Conservation (phyloP, 371 early-diverging fungal species). For the Synchytrium microbalum region DNA sequence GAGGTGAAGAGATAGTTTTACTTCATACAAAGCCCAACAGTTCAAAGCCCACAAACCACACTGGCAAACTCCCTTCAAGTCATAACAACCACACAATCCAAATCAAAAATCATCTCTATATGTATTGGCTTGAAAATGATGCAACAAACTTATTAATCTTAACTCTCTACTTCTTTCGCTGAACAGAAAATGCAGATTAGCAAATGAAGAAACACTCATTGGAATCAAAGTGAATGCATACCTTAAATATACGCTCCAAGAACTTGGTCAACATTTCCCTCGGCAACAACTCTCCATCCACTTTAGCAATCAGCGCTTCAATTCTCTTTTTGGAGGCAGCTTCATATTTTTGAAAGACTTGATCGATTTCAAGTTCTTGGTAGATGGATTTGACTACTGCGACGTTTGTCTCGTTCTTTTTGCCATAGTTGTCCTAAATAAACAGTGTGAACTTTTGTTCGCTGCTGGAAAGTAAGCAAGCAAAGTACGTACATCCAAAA, state of each 20-base stretch:
- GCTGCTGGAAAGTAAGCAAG: not conserved
- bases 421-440: constrained; percentile 73
- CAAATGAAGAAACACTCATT: too few relatives aligned
- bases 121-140: too few relatives aligned
- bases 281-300: constrained; percentile 64
- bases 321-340: constrained; percentile 68
- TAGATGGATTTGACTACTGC: constrained; percentile 76
- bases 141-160: too few relatives aligned
- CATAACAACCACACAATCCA: too few relatives aligned
- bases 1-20: too few relatives aligned
- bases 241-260: constrained; percentile 85
- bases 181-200: too few relatives aligned
- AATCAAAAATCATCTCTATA: too few relatives aligned
- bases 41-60: too few relatives aligned
- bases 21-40: too few relatives aligned
- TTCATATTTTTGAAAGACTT: constrained; percentile 75
- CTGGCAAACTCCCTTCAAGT: too few relatives aligned
- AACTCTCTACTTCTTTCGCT: not conserved
- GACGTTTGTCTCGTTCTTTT: constrained; percentile 65
- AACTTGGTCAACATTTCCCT: constrained; percentile 78
- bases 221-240: not conserved
- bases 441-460: not conserved
- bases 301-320: constrained; percentile 58
- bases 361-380: constrained; percentile 66
- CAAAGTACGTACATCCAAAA: constrained; percentile 59